A percentile compares a stretch with the other conserved stretches of the same genome.
These are phyloP conservation scores for Adansonia madagascariensis DNA, from an alignment of 441 rosid genomes.

Conservation along the genomic window DNA sequence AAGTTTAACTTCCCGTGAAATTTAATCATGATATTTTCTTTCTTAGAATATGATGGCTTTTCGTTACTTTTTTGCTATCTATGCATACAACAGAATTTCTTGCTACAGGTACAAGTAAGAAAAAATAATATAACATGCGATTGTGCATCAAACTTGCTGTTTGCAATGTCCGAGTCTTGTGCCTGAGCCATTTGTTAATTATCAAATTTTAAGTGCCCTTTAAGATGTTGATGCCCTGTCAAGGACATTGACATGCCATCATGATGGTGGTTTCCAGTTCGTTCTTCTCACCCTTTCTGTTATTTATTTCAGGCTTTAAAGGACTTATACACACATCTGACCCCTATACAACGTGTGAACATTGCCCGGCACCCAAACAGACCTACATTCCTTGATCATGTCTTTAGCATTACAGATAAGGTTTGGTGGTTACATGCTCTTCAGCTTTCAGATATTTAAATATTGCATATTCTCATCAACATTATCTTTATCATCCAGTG, in stretches of 20 bases:
- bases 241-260: conserved; percentile 2
- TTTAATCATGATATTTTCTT: background rate
- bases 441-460: conserved; percentile 19
- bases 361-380: conserved; percentile 97
- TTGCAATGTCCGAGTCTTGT: background rate
- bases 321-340: conserved; percentile 75
- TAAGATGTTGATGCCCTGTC: conserved; percentile 10
- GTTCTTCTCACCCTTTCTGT: conserved; percentile 24
- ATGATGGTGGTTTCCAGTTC: conserved; percentile 9
- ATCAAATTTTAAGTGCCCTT: background rate
- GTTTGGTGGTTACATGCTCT: conserved; percentile 43
- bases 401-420: conserved; percentile 90
- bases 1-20: conserved; percentile 15
- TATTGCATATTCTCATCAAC: background rate
- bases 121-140: background rate
- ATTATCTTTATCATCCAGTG: background rate
- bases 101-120: background rate
- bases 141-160: conserved; percentile 9
- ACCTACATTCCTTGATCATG: conserved; percentile 95
- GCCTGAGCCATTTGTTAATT: conserved; percentile 1
- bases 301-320: conserved; percentile 63
- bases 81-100: background rate
- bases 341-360: conserved; percentile 89
- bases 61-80: background rate
- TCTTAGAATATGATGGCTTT: background rate